Evolutionary conservation across 2,329 filamentous ascomycete species (phyloP), one percentile per base, ranked within the genome.

Genomic region (Fusarium camptoceras): DNA sequence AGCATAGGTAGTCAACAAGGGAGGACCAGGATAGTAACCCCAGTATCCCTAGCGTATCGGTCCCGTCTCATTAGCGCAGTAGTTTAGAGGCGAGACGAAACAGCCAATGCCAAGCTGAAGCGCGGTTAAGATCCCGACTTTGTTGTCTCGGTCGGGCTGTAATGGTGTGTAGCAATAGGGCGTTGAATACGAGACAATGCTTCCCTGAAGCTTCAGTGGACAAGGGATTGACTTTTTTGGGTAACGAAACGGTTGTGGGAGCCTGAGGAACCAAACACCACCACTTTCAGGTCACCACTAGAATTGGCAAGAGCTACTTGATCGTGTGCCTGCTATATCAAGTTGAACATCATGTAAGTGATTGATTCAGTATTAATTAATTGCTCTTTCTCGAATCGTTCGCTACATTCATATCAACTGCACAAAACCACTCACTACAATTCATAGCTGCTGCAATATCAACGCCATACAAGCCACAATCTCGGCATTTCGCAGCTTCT

Each of bases 111-210:
- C 27, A 50, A 50, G 64, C 68, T 54, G 31, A 28, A 39, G 10
- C 49, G 61, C 62, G 47, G 47, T 31, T 49, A 66, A 61, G 67
- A 56, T 68, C 39, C 43, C 50, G 53, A 59, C 48, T 67, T 51
- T 31, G 53, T 54, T 70, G 57, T 66, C 53, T 68, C 50, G 43
- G 66, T 24, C 30, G 42, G 24, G 42, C 24, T 37, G 49, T 31
- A 48, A 43, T 71, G 68, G 68, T 69, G 68, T 71, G 64, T 47
- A 61, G 59, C 12, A 44, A 27, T 54, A 62, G 42, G 72, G 63
- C 59, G 55, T 65, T 73, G 72, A 73, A 74, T 75, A 74, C 72
- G 72, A 74, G 72, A 57, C 55, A 66, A 64, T 75, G 70, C 46
- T 69, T 59, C 58, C 43, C 47, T 63, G 43, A 42, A 53, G 31